Evolutionary conservation across 306 rosid species (phyloP), one percentile per base, ranked within the genome.

Genomic region (Quercus parvula): DNA sequence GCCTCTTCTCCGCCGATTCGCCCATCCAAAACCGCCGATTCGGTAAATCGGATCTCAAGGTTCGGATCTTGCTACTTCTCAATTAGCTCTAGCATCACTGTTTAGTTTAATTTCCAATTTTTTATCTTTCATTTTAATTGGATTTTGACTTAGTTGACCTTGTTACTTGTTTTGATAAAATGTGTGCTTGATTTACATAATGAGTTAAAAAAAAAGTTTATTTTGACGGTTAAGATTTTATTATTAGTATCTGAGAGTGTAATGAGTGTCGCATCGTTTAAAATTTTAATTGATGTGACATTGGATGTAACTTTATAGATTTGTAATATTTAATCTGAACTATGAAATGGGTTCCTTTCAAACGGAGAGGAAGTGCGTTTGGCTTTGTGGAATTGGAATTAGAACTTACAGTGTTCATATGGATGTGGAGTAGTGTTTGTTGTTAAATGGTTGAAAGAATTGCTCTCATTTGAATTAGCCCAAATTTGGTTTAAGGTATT

Each of bases 1-100:
- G 89, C 0, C 75, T 91, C 86, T 62, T 89, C 80, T 22, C 14
- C 86, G 82, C 89, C 76, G 75, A 69, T 86, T 84, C 35, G 55
- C 61, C 69, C 4, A 13, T 79, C 64, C 91, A 54, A 54, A 83
- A 66, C 81, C 85, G 83, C 57, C 87, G 84, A 66, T 20, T 82
- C 75, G 81, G 70, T 3, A 82, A 80, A 74, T 80, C 85, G 20
- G 81, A 88, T 79, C 62, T 84, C 51, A 82, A 87, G 97, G 97
- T 92, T 76, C 25, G 78, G 17, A 76, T 72, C 51, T 70, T 69
- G 24, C 7, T 75, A 12, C 7, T 75, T 24, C 62, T 18, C 35
- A 74, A 61, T 22, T 41, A 3, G 28, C 69, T 57, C 46, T 2
- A 38, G 46, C 46, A 8, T 38, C 41, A 61, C 54, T 13, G 55